Percentiles rank a stretch among this genome's conserved stretches.
Evolutionary conservation across 2,329 filamentous ascomycete genomes (phyloP).

Genomic region (Bretziella fagacearum): DNA sequence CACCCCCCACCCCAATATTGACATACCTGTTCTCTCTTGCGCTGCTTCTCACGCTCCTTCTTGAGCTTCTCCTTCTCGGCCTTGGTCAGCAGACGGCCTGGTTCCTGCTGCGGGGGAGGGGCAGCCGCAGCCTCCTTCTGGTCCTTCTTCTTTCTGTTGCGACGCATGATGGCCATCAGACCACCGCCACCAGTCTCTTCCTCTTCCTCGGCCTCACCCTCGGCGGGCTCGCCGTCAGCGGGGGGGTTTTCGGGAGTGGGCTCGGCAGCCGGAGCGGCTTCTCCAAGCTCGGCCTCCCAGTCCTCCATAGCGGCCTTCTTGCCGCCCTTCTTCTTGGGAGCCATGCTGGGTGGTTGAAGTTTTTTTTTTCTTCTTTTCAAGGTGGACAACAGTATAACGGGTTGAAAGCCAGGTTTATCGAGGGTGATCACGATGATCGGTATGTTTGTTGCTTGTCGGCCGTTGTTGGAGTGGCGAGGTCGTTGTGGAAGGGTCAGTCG

Average conservation of each 20-base stretch:
- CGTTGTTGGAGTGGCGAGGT: background rate
- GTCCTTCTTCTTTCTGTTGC: constrained; percentile 73
- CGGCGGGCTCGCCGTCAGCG: constrained; percentile 29
- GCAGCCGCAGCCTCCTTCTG: constrained; percentile 50
- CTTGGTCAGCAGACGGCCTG: constrained; percentile 72
- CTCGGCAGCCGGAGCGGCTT: constrained; percentile 39
- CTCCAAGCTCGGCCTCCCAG: constrained; percentile 88
- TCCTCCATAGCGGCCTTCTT: constrained; percentile 74
- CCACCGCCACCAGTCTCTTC: constrained; percentile 43
- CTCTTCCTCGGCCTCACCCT: constrained; percentile 35
- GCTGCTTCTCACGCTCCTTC: constrained; percentile 95
- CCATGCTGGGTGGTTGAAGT: constrained; percentile 36
- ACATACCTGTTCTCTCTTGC: constrained; percentile 86
- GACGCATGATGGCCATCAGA: constrained; percentile 63
- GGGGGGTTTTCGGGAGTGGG: constrained; percentile 23
- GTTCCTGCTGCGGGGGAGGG: constrained; percentile 47
- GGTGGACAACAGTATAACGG: background rate
- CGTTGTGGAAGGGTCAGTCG: constrained; percentile 1
- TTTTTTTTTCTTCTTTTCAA: too few relatives aligned
- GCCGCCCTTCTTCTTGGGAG: constrained; percentile 83
- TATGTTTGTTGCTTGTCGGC: background rate
- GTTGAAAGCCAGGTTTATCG: background rate
- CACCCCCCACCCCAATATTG: too few relatives aligned
- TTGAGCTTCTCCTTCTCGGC: constrained; percentile 96
- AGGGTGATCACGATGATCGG: background rate